Percentiles rank a stretch among this genome's conserved stretches.
phyloP scores from a whole-genome alignment of 75 land plant genomes.

The Picea sitchensis region DNA sequence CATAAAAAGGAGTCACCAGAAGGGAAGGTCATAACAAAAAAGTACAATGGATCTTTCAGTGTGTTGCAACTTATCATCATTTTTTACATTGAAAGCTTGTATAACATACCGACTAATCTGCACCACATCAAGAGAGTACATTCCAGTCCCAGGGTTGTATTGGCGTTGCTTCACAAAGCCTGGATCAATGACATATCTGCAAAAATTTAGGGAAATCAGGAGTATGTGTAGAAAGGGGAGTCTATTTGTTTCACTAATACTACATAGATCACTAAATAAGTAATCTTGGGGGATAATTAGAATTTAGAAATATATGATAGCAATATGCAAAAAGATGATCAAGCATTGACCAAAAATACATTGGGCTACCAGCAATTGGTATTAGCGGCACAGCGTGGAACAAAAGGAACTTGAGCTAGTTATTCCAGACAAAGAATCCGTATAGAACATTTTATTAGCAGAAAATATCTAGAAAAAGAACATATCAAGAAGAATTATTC shows the following conservation, averaged over 20 bases:
- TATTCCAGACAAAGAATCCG: background rate
- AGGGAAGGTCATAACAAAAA: background rate
- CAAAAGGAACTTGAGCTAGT: background rate
- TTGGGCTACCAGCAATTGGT: background rate
- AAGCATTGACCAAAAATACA: background rate
- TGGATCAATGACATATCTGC: conserved; percentile 95
- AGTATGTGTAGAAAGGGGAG: background rate
- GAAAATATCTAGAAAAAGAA: background rate
- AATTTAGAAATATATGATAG: too few species aligned
- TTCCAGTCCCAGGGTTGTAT: conserved; percentile 88
- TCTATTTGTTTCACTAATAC: background rate
- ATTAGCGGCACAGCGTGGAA: background rate
- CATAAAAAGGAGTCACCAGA: background rate
- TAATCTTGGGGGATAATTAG: too few species aligned
- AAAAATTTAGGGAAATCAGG: conserved; percentile 5
- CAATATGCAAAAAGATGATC: too few species aligned
- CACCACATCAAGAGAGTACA: conserved; percentile 94
- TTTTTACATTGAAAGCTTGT: background rate
- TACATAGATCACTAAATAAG: background rate
- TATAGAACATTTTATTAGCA: background rate
- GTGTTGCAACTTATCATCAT: background rate
- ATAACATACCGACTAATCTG: conserved; percentile 81
- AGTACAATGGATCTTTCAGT: background rate
- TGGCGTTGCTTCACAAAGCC: conserved; percentile 97
- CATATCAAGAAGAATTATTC: background rate